These are phyloP conservation scores for Pinus tabuliformis DNA, from an alignment of 75 land plant species.

Conservation along the genomic window DNA sequence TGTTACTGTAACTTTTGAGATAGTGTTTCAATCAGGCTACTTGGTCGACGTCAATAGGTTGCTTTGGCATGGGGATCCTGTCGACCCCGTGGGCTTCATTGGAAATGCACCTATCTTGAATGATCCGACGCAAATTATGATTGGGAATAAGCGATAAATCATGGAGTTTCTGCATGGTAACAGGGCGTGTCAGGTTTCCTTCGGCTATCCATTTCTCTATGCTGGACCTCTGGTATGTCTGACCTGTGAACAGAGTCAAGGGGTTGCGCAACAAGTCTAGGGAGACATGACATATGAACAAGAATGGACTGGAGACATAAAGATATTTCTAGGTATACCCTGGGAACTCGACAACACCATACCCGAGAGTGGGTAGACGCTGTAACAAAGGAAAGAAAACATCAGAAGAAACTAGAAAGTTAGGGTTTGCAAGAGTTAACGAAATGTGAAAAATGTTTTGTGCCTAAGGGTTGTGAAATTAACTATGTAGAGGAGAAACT, in stretches of 20 bases:
- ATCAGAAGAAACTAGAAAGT: too few relatives aligned
- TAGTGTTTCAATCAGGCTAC: background rate
- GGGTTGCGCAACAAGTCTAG: constrained; percentile 71
- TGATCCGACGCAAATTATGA: constrained; percentile 65
- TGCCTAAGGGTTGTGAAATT: too few relatives aligned
- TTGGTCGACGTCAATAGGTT: constrained; percentile 15
- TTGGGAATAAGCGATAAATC: constrained; percentile 63
- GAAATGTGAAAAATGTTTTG: too few relatives aligned
- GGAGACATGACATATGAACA: constrained; percentile 66
- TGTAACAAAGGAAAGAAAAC: too few relatives aligned
- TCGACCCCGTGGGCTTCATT: background rate
- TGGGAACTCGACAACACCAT: too few relatives aligned
- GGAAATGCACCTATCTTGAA: constrained; percentile 41
- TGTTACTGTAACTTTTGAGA: background rate
- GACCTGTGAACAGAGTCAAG: constrained; percentile 63
- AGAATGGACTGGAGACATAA: too few relatives aligned
- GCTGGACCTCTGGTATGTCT: constrained; percentile 61
- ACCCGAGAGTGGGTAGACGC: too few relatives aligned
- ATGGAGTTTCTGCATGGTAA: constrained; percentile 73
- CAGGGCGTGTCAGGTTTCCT: constrained; percentile 66
- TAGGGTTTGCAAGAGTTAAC: too few relatives aligned
- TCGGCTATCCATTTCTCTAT: constrained; percentile 60
- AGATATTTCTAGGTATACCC: too few relatives aligned
- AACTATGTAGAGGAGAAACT: too few relatives aligned
- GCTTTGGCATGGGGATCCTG: constrained; percentile 19